These are phyloP conservation scores for Lachnellula suecica DNA, from an alignment of 2,329 filamentous ascomycete species.

Conservation along the genomic window DNA sequence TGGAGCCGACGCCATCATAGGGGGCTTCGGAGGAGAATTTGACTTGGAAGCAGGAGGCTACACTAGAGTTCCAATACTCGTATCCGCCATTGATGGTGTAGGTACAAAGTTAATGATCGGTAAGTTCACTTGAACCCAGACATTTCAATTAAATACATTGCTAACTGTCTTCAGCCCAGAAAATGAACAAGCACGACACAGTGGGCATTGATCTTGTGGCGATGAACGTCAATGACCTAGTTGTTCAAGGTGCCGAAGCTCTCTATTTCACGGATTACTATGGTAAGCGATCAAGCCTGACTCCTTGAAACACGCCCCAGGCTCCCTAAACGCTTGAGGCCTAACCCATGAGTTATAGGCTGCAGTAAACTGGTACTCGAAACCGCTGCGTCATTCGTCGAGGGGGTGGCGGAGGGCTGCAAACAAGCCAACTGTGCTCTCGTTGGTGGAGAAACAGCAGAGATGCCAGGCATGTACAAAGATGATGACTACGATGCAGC, in stretches of 20 bases:
- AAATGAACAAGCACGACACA: constrained; percentile 85
- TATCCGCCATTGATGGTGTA: constrained; percentile 95
- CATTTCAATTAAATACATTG: neutral
- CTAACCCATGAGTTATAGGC: too few species aligned
- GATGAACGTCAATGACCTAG: constrained; percentile 96
- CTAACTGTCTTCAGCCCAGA: constrained; percentile 57
- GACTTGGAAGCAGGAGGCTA: constrained; percentile 77
- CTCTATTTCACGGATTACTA: neutral
- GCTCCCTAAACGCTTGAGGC: too few species aligned
- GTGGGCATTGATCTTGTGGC: constrained; percentile 96
- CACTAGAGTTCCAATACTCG: constrained; percentile 71
- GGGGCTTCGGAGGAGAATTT: constrained; percentile 89
- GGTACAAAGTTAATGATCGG: constrained; percentile 92
- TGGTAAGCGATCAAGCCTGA: too few species aligned
- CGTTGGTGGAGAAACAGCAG: constrained; percentile 95
- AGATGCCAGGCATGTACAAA: constrained; percentile 92
- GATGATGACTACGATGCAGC: constrained; percentile 90
- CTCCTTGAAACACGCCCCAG: too few species aligned
- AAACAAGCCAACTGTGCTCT: constrained; percentile 81
- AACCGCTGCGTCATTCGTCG: constrained; percentile 80
- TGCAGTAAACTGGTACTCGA: constrained; percentile 83
- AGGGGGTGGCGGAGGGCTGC: constrained; percentile 87
- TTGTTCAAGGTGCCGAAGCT: constrained; percentile 81
- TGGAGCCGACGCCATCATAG: constrained; percentile 89
- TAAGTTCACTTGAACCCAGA: neutral